Conservation (phyloP, 2,329 filamentous ascomycete genomes). For the Hymenoscyphus scutula region DNA sequence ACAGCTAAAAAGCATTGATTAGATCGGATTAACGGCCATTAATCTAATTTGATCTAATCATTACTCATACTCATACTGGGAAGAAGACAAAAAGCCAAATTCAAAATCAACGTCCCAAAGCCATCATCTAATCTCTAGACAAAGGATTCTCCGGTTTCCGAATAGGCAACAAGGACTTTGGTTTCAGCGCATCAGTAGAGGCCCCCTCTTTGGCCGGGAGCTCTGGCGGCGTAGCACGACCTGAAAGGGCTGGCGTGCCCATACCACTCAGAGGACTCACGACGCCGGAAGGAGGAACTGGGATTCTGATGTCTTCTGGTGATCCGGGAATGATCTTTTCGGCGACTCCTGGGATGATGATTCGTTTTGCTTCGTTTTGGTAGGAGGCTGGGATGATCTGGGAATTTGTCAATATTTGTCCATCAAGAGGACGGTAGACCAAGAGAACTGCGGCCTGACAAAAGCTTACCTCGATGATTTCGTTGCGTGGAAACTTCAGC, state of each 20-base stretch:
- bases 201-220: background rate
- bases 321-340: slow-evolving; percentile 68
- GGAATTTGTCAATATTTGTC: slow-evolving; percentile 10
- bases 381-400: slow-evolving; percentile 93
- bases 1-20: too few relatives aligned
- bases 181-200: slow-evolving; percentile 8
- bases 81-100: background rate
- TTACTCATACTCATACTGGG: too few relatives aligned
- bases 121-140: slow-evolving; percentile 15
- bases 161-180: background rate
- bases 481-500: slow-evolving; percentile 89
- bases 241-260: slow-evolving; percentile 23
- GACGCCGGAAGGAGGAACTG: slow-evolving; percentile 60
- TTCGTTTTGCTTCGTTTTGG: slow-evolving; percentile 90
- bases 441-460: too few relatives aligned
- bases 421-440: too few relatives aligned
- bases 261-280: slow-evolving; percentile 33
- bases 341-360: slow-evolving; percentile 72
- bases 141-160: slow-evolving; percentile 18
- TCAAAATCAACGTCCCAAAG: too few relatives aligned
- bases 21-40: too few relatives aligned
- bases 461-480: slow-evolving; percentile 87
- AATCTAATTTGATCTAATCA: too few relatives aligned
- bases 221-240: slow-evolving; percentile 22
- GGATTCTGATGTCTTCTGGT: slow-evolving; percentile 78